These are phyloP conservation scores for Pneumocystis murina DNA, from an alignment of 1,139 yeast species.

Conservation along the genomic window DNA sequence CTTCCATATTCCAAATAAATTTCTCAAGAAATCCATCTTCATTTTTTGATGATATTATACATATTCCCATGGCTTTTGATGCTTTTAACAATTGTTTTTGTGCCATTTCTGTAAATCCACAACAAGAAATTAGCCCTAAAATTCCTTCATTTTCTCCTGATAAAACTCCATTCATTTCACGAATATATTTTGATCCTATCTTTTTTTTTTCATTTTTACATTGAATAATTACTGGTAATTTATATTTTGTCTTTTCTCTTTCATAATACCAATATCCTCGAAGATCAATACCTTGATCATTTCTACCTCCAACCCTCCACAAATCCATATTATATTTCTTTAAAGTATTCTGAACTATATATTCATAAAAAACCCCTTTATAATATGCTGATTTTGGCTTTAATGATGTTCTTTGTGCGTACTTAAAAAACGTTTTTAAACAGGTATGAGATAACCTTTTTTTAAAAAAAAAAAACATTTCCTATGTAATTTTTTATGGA, in stretches of 20 bases:
- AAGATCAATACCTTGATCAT: constrained; percentile 16
- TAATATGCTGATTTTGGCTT: constrained; percentile 1
- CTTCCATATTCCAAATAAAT: constrained; percentile 14
- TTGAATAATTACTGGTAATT: constrained; percentile 12
- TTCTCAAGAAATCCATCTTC: constrained; percentile 11
- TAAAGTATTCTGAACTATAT: constrained; percentile 13
- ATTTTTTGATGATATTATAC: constrained; percentile 6
- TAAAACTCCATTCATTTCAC: constrained; percentile 16
- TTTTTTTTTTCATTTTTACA: constrained; percentile 14
- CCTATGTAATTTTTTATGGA: not conserved
- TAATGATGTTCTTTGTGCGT: not conserved
- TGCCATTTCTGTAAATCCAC: constrained; percentile 12
- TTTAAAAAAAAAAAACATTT: not conserved
- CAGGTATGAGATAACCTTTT: not conserved
- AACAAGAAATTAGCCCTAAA: constrained; percentile 14
- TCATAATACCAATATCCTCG: constrained; percentile 14
- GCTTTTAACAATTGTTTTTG: constrained; percentile 6
- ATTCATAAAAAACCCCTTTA: constrained; percentile 17
- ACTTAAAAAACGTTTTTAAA: not conserved
- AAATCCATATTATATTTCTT: constrained; percentile 8
- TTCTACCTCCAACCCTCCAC: constrained; percentile 15
- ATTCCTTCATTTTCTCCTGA: constrained; percentile 4
- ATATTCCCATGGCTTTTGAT: constrained; percentile 11
- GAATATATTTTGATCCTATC: constrained; percentile 12
- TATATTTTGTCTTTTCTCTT: not conserved